phyloP scores from a whole-genome alignment of 345 rosid species.

The Populus alba region DNA sequence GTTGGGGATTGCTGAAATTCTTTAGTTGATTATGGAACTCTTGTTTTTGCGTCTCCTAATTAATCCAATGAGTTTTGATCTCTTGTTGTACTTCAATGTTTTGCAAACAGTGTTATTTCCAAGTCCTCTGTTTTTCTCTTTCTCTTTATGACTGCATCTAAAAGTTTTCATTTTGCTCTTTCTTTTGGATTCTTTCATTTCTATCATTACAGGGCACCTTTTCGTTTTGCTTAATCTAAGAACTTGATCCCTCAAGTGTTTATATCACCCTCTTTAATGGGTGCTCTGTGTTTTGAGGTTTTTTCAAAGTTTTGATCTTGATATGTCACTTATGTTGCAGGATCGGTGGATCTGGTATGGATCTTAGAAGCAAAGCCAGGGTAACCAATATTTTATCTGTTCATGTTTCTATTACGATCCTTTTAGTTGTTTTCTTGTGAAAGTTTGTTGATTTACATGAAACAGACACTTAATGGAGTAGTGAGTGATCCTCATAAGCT shows the following conservation, averaged over 20 bases:
- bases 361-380: conserved; percentile 28
- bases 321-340: not conserved
- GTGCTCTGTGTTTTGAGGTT: not conserved
- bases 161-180: not conserved
- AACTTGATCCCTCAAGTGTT: not conserved
- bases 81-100: not conserved
- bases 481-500: conserved; percentile 14
- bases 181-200: not conserved
- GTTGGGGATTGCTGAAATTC: not conserved
- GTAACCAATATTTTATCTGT: not conserved
- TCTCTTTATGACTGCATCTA: not conserved
- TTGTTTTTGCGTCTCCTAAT: not conserved
- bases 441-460: not conserved
- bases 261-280: not conserved
- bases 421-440: not conserved
- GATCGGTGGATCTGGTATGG: conserved; percentile 31
- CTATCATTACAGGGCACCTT: not conserved
- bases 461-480: conserved; percentile 9
- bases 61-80: not conserved
- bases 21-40: not conserved
- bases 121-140: not conserved
- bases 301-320: not conserved
- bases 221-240: not conserved
- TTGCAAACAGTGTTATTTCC: not conserved
- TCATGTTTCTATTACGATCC: not conserved